Evolutionary conservation across 2,329 filamentous ascomycete species (phyloP).

Genomic region (Paracoccidioides lutzii): DNA sequence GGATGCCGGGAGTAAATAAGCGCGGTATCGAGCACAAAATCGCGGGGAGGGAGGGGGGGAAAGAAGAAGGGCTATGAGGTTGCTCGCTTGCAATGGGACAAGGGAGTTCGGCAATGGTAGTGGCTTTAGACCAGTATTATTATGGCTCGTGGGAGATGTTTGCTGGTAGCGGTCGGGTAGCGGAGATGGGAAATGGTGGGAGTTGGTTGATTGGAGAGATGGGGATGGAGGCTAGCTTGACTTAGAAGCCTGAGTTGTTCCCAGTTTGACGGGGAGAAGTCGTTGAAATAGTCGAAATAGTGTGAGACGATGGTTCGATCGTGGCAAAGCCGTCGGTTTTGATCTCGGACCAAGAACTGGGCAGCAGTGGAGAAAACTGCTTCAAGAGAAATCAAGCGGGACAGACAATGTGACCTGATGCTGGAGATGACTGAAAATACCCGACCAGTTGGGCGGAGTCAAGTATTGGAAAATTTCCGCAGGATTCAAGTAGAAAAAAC

Average conservation of each 20-base stretch:
- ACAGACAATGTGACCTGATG: neutral
- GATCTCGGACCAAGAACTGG: neutral
- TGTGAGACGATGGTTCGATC: constrained; percentile 2
- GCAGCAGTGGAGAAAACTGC: neutral
- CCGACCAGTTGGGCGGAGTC: constrained; percentile 2
- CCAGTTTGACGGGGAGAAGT: neutral
- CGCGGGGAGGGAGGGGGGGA: neutral
- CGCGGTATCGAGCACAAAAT: constrained; percentile 1
- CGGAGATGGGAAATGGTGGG: neutral
- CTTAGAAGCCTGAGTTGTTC: neutral
- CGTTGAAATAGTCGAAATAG: neutral
- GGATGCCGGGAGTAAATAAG: constrained; percentile 2
- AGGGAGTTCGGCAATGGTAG: neutral
- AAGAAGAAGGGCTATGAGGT: neutral
- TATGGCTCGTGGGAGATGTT: neutral
- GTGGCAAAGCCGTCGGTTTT: constrained; percentile 1
- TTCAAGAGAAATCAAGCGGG: neutral
- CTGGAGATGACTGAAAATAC: neutral
- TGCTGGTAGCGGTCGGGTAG: neutral
- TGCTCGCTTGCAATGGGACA: constrained; percentile 1
- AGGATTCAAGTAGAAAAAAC: neutral
- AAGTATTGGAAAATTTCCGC: neutral
- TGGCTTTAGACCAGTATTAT: neutral
- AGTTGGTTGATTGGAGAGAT: constrained; percentile 1
- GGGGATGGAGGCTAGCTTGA: neutral